Conservation (phyloP, 169 alveolate species). For the Pseudocohnilembus persalinus region DNA sequence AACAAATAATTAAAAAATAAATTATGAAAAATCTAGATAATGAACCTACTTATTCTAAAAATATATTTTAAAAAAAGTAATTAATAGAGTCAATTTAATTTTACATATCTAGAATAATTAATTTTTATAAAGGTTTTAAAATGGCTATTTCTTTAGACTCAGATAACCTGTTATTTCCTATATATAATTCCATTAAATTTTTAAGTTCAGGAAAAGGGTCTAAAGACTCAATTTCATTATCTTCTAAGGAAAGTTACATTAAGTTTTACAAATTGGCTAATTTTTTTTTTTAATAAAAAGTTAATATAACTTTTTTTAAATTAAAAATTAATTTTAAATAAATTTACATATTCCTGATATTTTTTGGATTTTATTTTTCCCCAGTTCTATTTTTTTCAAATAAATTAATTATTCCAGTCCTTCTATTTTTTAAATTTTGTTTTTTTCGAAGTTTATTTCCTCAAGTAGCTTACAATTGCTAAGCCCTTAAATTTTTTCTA, state of each 20-base stretch:
- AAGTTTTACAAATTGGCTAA: constrained; percentile 52
- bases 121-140: constrained; percentile 65
- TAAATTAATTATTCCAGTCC: constrained; percentile 57
- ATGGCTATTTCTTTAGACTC: constrained; percentile 69
- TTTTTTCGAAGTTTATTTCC: constrained; percentile 78
- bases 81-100: too few relatives aligned
- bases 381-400: constrained; percentile 79
- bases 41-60: too few relatives aligned
- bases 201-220: constrained; percentile 67
- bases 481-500: constrained; percentile 70
- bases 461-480: constrained; percentile 64
- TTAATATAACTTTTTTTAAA: too few relatives aligned
- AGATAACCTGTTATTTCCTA: constrained; percentile 74
- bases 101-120: constrained; percentile 74
- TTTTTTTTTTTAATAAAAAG: background rate
- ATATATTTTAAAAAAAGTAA: too few relatives aligned
- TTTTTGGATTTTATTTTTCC: constrained; percentile 69
- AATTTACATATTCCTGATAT: constrained; percentile 54
- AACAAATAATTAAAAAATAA: too few relatives aligned
- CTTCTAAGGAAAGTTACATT: constrained; percentile 77
- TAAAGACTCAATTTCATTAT: constrained; percentile 68
- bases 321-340: background rate
- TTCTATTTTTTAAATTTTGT: constrained; percentile 63
- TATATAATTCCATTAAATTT: constrained; percentile 81
- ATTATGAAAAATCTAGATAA: too few relatives aligned